These are phyloP conservation scores for Fimicolochytrium jonesii DNA, from an alignment of 192 early-diverging fungal species.

Conservation along the genomic window DNA sequence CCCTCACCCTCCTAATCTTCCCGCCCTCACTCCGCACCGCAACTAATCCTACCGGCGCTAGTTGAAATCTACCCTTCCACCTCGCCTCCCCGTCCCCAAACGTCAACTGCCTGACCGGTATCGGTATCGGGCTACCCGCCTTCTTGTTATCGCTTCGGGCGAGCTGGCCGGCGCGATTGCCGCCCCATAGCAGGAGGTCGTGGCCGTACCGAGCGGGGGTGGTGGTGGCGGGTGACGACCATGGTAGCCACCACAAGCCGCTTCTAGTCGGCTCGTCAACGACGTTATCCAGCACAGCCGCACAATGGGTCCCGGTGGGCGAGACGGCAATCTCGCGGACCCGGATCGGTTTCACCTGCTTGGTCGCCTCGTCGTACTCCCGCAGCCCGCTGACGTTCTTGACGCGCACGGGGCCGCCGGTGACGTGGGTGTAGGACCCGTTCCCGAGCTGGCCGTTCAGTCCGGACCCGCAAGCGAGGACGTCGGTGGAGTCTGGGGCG, in stretches of 20 bases:
- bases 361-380: conserved; percentile 26
- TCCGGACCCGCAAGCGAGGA: conserved; percentile 35
- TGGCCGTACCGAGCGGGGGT: too few species aligned
- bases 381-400: conserved; percentile 21
- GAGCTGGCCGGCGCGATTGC: conserved; percentile 31
- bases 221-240: neutral
- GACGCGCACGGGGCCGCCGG: conserved; percentile 14
- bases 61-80: conserved; percentile 7
- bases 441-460: conserved; percentile 41
- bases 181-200: conserved; percentile 42
- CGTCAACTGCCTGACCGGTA: conserved; percentile 8
- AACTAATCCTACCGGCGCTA: conserved; percentile 8
- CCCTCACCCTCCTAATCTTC: conserved; percentile 10
- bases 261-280: neutral
- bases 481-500: conserved; percentile 11
- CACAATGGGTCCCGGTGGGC: conserved; percentile 20
- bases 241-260: neutral
- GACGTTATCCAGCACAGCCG: conserved; percentile 24
- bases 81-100: neutral
- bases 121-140: conserved; percentile 15
- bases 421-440: conserved; percentile 29
- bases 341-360: conserved; percentile 23
- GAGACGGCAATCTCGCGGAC: conserved; percentile 14
- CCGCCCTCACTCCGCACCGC: neutral
- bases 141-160: conserved; percentile 29